Evolutionary conservation across 805 yeast species (phyloP), one percentile per base, ranked within the genome.

Genomic region (Priceomyces castillae): DNA sequence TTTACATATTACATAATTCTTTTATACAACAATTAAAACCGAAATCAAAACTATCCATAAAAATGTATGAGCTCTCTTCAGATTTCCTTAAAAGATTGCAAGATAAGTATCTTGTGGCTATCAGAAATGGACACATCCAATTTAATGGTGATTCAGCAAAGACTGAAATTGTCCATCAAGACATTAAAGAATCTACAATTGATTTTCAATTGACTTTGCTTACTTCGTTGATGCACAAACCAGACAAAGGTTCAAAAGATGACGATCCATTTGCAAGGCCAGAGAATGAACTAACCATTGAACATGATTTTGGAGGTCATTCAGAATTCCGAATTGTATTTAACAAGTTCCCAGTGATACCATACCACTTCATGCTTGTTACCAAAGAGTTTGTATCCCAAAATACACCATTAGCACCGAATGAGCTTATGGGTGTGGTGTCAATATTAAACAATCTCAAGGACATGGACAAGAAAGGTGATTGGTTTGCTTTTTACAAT

Each of bases 341-440:
- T 52, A 92, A 92, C 72, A 94, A 92, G 63, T 94, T 78, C 63
- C 95, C 97, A 7, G 83, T 90, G 30, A 77, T 84, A 3, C 80
- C 86, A 35, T 78, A 82, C 54, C 99, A 92, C 61, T 76, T 87
- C 43, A 69, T 94, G 66, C 56, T 90, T 42, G 82, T 90, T 7
- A 89, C 98, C 1, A 85, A 80, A 48, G 75, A 80, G 41, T 86
- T 83, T 63, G 77, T 78, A 49, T 71, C 84, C 1, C 98, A 92
- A 62, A 76, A 75, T 26, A 67, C 86, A 0, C 84, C 95, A 12
- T 67, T 92, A 44, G 71, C 80, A 18, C 87, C 89, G 15, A 53
- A 63, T n/a, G 97, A 92, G 53, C 71, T 92, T 46, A 58, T 65
- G 30, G 77, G 82, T 0, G 71, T 85, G 4, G 78, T 79, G 57